These are phyloP conservation scores for Solanum hybrid DNA, from an alignment of 305 asterid species.

Conservation along the genomic window DNA sequence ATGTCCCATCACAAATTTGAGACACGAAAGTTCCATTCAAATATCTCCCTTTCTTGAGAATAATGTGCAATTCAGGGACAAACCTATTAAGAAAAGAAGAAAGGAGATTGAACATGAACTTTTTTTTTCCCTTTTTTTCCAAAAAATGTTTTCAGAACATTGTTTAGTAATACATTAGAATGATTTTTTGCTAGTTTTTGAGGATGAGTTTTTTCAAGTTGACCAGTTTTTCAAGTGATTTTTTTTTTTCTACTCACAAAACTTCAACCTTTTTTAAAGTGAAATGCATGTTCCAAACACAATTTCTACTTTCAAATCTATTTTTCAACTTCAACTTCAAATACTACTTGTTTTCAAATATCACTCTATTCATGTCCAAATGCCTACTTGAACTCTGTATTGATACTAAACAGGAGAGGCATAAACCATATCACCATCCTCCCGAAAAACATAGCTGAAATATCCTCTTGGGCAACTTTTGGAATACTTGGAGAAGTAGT, in stretches of 20 bases:
- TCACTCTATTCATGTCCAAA: background rate
- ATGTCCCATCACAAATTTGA: background rate
- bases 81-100: background rate
- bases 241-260: background rate
- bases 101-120: background rate
- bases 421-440: background rate
- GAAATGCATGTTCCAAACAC: background rate
- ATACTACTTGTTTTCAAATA: background rate
- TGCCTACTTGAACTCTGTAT: background rate
- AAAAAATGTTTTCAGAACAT: background rate
- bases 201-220: background rate
- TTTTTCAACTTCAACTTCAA: background rate
- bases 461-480: background rate
- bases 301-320: background rate
- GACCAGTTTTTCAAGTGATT: background rate
- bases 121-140: background rate
- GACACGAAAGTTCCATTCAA: background rate
- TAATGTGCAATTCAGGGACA: background rate
- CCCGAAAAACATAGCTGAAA: background rate
- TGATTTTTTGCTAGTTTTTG: background rate
- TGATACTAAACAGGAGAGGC: background rate
- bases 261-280: background rate
- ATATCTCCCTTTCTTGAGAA: background rate
- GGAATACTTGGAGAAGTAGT: background rate
- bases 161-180: background rate